Evolutionary conservation across 768 basidiomycete species (phyloP).

Genomic region (Kwoniella sp.): DNA sequence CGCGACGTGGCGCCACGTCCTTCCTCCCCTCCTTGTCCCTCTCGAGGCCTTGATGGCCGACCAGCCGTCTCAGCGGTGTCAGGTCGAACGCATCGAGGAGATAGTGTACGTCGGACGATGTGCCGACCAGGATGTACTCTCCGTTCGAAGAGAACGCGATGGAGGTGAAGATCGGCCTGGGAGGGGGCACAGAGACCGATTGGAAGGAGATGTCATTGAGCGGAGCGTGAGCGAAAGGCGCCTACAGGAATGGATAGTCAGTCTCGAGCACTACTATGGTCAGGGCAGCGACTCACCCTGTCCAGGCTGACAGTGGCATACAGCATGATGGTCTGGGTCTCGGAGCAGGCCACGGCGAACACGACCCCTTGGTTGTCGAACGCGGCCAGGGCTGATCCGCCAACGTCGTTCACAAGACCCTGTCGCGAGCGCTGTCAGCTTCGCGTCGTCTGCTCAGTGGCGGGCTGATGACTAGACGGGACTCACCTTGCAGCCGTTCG

Average conservation of each 20-base stretch:
- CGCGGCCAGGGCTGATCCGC: conserved; percentile 41
- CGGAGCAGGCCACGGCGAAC: conserved; percentile 41
- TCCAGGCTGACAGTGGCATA: conserved; percentile 33
- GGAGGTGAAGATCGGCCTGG: conserved; percentile 84
- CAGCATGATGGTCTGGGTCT: conserved; percentile 37
- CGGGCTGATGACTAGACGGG: neutral
- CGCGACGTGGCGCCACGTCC: conserved; percentile 62
- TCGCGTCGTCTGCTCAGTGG: too few species aligned
- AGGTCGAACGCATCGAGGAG: conserved; percentile 88
- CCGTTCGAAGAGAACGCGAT: conserved; percentile 85
- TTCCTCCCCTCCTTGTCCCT: conserved; percentile 56
- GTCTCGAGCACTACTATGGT: neutral
- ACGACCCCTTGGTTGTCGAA: conserved; percentile 40
- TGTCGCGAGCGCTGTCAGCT: too few species aligned
- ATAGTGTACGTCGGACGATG: conserved; percentile 88
- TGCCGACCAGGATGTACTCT: conserved; percentile 84
- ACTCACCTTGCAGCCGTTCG: conserved; percentile 62
- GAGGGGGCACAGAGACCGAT: conserved; percentile 75
- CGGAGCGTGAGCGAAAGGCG: conserved; percentile 77
- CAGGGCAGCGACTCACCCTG: conserved; percentile 24
- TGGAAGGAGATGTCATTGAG: conserved; percentile 75
- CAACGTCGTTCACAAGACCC: conserved; percentile 43
- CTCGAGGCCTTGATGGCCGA: conserved; percentile 79
- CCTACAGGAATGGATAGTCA: conserved; percentile 41
- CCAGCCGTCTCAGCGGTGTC: conserved; percentile 72